A percentile compares a stretch with the other conserved stretches of the same genome.
These are phyloP conservation scores for Viridothelium virens DNA, from an alignment of 495 filamentous ascomycete genomes.

Conservation along the genomic window DNA sequence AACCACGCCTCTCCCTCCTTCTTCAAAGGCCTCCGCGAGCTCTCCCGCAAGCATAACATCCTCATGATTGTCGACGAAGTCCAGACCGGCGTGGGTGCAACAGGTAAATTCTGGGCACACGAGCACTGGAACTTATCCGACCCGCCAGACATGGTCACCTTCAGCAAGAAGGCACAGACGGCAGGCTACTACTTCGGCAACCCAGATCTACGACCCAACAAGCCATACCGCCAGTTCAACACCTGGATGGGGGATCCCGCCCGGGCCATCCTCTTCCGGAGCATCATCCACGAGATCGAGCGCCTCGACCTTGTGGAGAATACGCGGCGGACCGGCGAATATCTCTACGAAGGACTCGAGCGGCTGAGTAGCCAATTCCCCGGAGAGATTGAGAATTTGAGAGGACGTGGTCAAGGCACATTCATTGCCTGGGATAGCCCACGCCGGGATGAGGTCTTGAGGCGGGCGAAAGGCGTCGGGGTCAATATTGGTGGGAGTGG, in stretches of 20 bases:
- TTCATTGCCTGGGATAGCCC: conserved; percentile 96
- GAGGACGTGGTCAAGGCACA: conserved; percentile 90
- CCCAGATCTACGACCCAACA: conserved; percentile 82
- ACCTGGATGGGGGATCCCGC: conserved; percentile 99
- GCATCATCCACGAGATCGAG: conserved; percentile 86
- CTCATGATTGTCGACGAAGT: conserved; percentile 98
- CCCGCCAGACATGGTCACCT: conserved; percentile 97
- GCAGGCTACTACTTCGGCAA: conserved; percentile 96
- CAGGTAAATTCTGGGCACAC: conserved; percentile 98
- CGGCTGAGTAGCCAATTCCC: conserved; percentile 67
- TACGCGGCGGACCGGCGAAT: conserved; percentile 74
- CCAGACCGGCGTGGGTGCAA: conserved; percentile 92
- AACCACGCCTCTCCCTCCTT: conserved; percentile 94
- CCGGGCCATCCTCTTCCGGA: conserved; percentile 81
- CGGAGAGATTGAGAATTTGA: conserved; percentile 75
- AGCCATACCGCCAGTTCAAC: conserved; percentile 99
- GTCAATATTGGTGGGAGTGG: conserved; percentile 93
- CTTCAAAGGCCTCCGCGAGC: conserved; percentile 78
- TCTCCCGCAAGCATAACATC: conserved; percentile 78
- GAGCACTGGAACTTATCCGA: conserved; percentile 85
- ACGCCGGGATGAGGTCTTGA: conserved; percentile 73
- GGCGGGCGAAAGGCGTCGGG: conserved; percentile 70
- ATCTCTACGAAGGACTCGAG: conserved; percentile 68
- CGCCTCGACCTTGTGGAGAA: conserved; percentile 68
- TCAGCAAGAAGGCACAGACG: conserved; percentile 97